These are phyloP conservation scores for Lodderomyces orthopsilosis DNA, from an alignment of 1,139 yeast species.

Conservation along the genomic window DNA sequence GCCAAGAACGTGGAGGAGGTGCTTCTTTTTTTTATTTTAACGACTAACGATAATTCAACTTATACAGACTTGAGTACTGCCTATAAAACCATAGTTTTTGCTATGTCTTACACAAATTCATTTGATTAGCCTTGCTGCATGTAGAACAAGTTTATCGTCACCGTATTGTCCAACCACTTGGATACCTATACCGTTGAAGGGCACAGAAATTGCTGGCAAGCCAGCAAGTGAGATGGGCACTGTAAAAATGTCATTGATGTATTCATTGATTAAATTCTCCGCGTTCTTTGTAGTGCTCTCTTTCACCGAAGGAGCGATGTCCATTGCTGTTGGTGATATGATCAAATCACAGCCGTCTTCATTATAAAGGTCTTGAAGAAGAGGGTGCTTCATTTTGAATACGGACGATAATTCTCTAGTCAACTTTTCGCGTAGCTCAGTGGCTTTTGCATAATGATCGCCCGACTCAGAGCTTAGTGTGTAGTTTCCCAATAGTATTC, in stretches of 20 bases:
- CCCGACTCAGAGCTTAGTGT: conserved; percentile 74
- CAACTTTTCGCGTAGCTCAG: conserved; percentile 56
- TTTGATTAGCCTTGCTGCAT: conserved; percentile 21
- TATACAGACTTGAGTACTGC: conserved; percentile 7
- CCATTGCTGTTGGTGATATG: conserved; percentile 69
- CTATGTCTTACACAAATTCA: not conserved
- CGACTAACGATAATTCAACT: conserved; percentile 42
- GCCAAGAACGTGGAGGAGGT: no score
- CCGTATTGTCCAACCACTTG: conserved; percentile 89
- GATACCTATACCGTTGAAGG: conserved; percentile 51
- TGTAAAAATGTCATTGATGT: conserved; percentile 79
- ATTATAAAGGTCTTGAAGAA: conserved; percentile 18
- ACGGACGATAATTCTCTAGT: conserved; percentile 64
- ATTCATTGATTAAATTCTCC: conserved; percentile 57
- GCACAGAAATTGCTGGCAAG: conserved; percentile 78
- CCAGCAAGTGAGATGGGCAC: conserved; percentile 94
- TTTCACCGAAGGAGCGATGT: conserved; percentile 53
- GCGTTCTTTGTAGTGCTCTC: conserved; percentile 32
- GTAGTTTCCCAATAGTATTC: conserved; percentile 84
- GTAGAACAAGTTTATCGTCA: conserved; percentile 63
- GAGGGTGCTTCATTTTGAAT: conserved; percentile 53
- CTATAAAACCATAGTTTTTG: conserved; percentile 3
- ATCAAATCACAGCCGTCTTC: conserved; percentile 61
- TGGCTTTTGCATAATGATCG: conserved; percentile 81
- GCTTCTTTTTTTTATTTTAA: no score